These are phyloP conservation scores for Polygonum aviculare DNA, from an alignment of 148 eudicot genomes.

Conservation along the genomic window DNA sequence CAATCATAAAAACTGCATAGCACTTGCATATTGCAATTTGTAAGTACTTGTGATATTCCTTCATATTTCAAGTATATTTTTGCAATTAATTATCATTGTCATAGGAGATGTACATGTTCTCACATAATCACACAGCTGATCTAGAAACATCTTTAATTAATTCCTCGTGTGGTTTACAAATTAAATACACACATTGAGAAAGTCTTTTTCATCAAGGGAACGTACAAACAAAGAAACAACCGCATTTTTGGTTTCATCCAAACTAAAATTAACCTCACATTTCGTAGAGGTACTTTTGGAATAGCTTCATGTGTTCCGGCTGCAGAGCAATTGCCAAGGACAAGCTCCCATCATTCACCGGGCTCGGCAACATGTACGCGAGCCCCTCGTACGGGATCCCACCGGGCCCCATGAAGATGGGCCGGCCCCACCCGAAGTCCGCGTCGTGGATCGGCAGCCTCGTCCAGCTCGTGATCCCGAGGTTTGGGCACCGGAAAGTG, in stretches of 20 bases:
- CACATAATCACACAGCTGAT: neutral
- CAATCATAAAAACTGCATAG: too few relatives aligned
- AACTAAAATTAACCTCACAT: conserved; percentile 4
- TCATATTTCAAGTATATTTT: too few relatives aligned
- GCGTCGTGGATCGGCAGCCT: conserved; percentile 18
- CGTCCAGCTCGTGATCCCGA: conserved; percentile 21
- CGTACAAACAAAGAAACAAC: neutral
- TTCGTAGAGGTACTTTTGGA: conserved; percentile 21
- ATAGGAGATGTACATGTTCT: neutral
- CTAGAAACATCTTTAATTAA: neutral
- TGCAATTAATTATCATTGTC: too few relatives aligned
- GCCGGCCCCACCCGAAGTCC: conserved; percentile 31
- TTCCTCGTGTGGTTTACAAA: conserved; percentile 8
- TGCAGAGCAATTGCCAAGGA: conserved; percentile 20
- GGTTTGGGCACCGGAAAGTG: conserved; percentile 16
- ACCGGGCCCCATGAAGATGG: conserved; percentile 21
- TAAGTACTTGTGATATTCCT: too few relatives aligned
- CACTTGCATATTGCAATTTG: too few relatives aligned
- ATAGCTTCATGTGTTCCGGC: conserved; percentile 17
- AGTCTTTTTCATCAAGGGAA: neutral
- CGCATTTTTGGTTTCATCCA: neutral
- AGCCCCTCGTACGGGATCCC: conserved; percentile 25
- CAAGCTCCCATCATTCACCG: conserved; percentile 17
- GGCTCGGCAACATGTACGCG: conserved; percentile 16
- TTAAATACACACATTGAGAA: neutral